phyloP scores from a whole-genome alignment of 345 rosid species.

The Stellera chamaejasme region DNA sequence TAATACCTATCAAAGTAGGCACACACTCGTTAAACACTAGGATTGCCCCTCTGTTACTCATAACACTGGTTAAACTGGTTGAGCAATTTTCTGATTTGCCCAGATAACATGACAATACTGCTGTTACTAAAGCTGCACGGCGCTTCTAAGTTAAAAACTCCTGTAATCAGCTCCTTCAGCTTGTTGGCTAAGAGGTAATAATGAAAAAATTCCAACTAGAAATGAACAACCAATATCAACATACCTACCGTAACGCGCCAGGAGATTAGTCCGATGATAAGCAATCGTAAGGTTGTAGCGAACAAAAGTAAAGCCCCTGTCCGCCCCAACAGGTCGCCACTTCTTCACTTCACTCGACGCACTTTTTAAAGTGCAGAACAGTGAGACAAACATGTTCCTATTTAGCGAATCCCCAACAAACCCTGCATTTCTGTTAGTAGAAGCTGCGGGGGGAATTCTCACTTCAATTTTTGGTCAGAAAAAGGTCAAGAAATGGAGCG shows the following conservation, averaged over 20 bases:
- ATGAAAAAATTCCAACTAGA: not conserved
- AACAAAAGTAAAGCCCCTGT: slow-evolving; percentile 87
- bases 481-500: not conserved
- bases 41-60: too few species aligned
- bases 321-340: slow-evolving; percentile 94
- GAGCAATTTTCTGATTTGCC: too few species aligned
- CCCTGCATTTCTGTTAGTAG: slow-evolving; percentile 60
- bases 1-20: too few species aligned
- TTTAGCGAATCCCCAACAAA: slow-evolving; percentile 94
- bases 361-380: slow-evolving; percentile 63
- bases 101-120: too few species aligned
- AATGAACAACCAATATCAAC: slow-evolving; percentile 19
- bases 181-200: not conserved
- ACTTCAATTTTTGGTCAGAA: not conserved
- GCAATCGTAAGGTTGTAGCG: slow-evolving; percentile 79
- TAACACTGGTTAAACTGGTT: too few species aligned
- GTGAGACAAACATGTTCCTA: slow-evolving; percentile 90
- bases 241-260: slow-evolving; percentile 95
- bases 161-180: not conserved
- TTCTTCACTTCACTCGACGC: slow-evolving; percentile 59
- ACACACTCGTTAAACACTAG: too few species aligned
- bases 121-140: too few species aligned
- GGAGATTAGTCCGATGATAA: slow-evolving; percentile 85
- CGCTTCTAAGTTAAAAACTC: too few species aligned
- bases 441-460: slow-evolving; percentile 2